phyloP scores from a whole-genome alignment of 352 stramenopile species.

The Phytophthora cajani region DNA sequence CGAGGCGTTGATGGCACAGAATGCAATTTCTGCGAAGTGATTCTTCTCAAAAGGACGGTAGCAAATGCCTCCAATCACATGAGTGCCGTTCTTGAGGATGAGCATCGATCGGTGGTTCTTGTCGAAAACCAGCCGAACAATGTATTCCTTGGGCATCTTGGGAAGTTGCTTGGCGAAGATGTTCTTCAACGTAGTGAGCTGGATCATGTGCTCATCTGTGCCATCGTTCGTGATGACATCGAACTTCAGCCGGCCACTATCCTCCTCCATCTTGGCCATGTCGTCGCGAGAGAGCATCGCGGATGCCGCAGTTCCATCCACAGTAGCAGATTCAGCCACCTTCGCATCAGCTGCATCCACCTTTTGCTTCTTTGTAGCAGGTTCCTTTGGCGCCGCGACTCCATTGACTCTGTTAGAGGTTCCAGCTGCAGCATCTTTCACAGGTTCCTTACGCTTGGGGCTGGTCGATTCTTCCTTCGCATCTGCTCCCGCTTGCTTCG shows the following conservation, averaged over 20 bases:
- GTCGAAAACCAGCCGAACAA: conserved; percentile 99
- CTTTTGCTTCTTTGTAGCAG: conserved; percentile 53
- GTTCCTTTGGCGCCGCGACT: neutral
- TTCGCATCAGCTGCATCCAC: conserved; percentile 17
- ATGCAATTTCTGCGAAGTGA: conserved; percentile 99
- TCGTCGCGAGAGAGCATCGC: conserved; percentile 85
- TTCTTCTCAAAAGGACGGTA: conserved; percentile 96
- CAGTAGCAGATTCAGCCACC: conserved; percentile 13
- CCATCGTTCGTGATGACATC: conserved; percentile 93
- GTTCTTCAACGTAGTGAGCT: conserved; percentile 97
- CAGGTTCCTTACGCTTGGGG: conserved; percentile 36
- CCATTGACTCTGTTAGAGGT: conserved; percentile 13
- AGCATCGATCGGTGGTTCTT: conserved; percentile 94
- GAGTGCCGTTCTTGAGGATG: conserved; percentile 90
- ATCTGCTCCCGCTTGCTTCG: conserved; percentile 4
- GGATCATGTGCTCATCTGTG: conserved; percentile 84
- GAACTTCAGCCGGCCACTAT: conserved; percentile 81
- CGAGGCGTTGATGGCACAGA: conserved; percentile 97
- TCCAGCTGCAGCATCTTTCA: neutral
- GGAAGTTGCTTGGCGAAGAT: conserved; percentile 98
- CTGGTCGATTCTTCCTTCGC: conserved; percentile 1
- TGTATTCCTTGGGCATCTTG: conserved; percentile 99
- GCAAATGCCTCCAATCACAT: conserved; percentile 98
- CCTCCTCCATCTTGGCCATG: conserved; percentile 90
- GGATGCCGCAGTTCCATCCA: conserved; percentile 31